phyloP scores from a whole-genome alignment of 2,329 filamentous ascomycete genomes.

The Fusarium luffae region DNA sequence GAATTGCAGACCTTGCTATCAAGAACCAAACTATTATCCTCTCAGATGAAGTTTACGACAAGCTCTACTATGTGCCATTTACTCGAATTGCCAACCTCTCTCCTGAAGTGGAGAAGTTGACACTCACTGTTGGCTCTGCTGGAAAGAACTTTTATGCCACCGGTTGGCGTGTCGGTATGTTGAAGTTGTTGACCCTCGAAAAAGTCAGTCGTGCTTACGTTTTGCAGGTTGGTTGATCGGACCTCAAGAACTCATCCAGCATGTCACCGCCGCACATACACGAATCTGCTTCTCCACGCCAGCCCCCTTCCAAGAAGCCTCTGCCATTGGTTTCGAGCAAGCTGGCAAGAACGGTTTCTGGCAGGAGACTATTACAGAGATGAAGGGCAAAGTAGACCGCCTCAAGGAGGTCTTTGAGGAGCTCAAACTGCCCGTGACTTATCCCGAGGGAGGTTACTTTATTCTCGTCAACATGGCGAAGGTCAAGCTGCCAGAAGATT shows the following conservation, averaged over 20 bases:
- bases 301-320: slow-evolving; percentile 92
- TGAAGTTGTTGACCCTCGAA: background rate
- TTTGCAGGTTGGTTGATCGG: slow-evolving; percentile 85
- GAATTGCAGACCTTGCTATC: slow-evolving; percentile 88
- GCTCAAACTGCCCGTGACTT: slow-evolving; percentile 82
- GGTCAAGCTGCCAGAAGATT: slow-evolving; percentile 83
- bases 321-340: slow-evolving; percentile 92
- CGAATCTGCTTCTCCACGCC: slow-evolving; percentile 96
- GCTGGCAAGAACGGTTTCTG: slow-evolving; percentile 89
- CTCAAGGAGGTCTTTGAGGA: slow-evolving; percentile 88
- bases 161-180: slow-evolving; percentile 84
- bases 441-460: slow-evolving; percentile 97
- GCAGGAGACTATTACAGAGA: slow-evolving; percentile 83
- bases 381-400: slow-evolving; percentile 87
- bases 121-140: slow-evolving; percentile 92
- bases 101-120: slow-evolving; percentile 87
- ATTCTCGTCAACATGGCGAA: slow-evolving; percentile 93
- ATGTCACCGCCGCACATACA: slow-evolving; percentile 92
- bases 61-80: slow-evolving; percentile 94
- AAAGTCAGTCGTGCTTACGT: background rate
- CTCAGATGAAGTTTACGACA: slow-evolving; percentile 93
- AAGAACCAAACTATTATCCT: slow-evolving; percentile 95
- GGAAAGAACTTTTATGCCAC: slow-evolving; percentile 99
- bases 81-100: slow-evolving; percentile 91
- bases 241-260: slow-evolving; percentile 86